Evolutionary conservation across 352 stramenopile genomes (phyloP).

Genomic region (Globisporangium nagaii): DNA sequence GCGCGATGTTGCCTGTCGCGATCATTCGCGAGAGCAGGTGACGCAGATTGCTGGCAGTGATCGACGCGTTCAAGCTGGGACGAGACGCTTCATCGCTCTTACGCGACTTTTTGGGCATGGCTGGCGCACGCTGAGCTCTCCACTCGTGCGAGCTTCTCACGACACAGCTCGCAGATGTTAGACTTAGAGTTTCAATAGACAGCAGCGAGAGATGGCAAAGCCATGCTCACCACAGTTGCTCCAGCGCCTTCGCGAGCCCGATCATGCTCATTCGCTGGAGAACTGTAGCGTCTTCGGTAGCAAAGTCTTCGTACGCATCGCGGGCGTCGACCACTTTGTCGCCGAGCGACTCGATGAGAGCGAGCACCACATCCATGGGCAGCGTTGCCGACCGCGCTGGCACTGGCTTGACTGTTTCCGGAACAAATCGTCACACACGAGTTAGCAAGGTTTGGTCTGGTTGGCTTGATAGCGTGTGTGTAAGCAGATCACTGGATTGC

Average conservation of each 20-base stretch:
- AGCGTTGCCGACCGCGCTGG: conserved; percentile 7
- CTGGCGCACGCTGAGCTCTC: conserved; percentile 6
- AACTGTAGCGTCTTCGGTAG: conserved; percentile 10
- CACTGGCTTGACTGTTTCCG: not conserved
- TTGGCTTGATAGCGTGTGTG: too few species aligned
- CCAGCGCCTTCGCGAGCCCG: conserved; percentile 37
- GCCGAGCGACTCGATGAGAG: conserved; percentile 54
- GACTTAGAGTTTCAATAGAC: not conserved
- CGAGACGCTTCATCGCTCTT: not conserved
- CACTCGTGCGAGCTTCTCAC: conserved; percentile 11
- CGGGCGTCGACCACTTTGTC: conserved; percentile 54
- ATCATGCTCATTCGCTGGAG: conserved; percentile 36
- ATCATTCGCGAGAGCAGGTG: conserved; percentile 39
- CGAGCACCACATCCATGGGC: conserved; percentile 36
- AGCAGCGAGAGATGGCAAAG: not conserved
- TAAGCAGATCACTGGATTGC: not conserved
- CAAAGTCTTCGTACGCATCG: conserved; percentile 43
- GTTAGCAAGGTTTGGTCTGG: not conserved
- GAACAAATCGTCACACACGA: not conserved
- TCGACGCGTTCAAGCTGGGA: not conserved
- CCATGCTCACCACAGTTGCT: conserved; percentile 28
- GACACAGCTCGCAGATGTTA: not conserved
- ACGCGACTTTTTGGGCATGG: not conserved
- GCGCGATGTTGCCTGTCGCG: conserved; percentile 19
- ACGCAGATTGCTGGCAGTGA: conserved; percentile 27